These are phyloP conservation scores for Crithidia expoeki DNA, from an alignment of 208 protist genomes.

Conservation along the genomic window DNA sequence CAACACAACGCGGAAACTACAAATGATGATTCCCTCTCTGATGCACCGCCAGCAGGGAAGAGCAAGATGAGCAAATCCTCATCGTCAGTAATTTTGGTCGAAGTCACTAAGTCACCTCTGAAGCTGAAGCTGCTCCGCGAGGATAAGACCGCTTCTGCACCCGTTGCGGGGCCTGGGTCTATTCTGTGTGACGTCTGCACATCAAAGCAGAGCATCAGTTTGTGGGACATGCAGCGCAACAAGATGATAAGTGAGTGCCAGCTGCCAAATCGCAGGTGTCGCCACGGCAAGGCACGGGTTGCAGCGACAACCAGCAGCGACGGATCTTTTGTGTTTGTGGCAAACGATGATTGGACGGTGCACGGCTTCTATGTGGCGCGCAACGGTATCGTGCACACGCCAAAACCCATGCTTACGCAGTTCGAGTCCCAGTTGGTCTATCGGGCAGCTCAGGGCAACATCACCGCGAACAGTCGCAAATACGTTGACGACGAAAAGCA, in stretches of 20 bases:
- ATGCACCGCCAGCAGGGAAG: not conserved
- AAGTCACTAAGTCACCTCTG: constrained; percentile 16
- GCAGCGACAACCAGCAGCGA: constrained; percentile 35
- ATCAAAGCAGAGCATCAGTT: constrained; percentile 31
- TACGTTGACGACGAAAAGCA: not conserved
- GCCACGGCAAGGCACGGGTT: constrained; percentile 32
- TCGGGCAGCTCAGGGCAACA: not conserved
- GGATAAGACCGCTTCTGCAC: constrained; percentile 7
- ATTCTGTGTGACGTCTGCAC: constrained; percentile 18
- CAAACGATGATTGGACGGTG: constrained; percentile 70
- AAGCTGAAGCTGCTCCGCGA: constrained; percentile 19
- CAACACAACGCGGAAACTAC: not conserved
- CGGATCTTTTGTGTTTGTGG: constrained; percentile 72
- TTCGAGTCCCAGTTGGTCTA: constrained; percentile 36
- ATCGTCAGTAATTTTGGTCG: constrained; percentile 17
- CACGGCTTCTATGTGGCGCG: constrained; percentile 58
- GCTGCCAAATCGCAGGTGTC: constrained; percentile 40
- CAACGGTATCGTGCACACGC: constrained; percentile 35
- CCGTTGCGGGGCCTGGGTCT: constrained; percentile 10
- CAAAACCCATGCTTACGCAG: constrained; percentile 49
- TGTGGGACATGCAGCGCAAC: constrained; percentile 65
- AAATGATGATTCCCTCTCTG: too few relatives aligned
- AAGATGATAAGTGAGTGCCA: constrained; percentile 38
- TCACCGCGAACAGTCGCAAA: not conserved
- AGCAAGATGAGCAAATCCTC: not conserved